Base-by-base conservation (phyloP, 768 basidiomycete genomes). In the Amanita pseudoporphyria region DNA sequence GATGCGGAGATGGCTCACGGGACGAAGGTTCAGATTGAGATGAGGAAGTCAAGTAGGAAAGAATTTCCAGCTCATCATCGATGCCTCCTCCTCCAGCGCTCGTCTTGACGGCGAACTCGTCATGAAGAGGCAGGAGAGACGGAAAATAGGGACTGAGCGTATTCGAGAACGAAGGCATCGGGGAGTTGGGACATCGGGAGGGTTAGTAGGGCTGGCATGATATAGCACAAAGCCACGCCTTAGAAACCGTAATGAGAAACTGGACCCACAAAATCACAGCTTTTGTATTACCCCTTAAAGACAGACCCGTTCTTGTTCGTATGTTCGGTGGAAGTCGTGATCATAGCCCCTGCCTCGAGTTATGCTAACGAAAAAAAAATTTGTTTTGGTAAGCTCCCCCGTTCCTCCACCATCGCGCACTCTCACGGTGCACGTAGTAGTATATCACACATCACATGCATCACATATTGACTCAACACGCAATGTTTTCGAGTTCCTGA, bases 261-360 rank as follows among this genome's bases (percentile, higher is more conserved):
- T 32, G 47, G 47, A 48, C 47, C 47, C 47, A 48, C 47, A 40
- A 21, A 48, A n/a, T 19, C 26, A 48, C 36, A 39, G 47, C 6
- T 39, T 48, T 38, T 19, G 44, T 33, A 12, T 38, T 24, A 37
- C 47, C 40, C 47, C 47, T 36, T 48, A 37, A 40, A 32, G 47
- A 6, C 38, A 22, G 42, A 16, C 28, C n/a, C 18, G 7, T 48
- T 48, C 38, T 48, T 48, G 18, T 22, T 37, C n/a, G 45, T 47
- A 37, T 35, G 33, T 37, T 35, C 45, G 35, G 37, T 28, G 21
- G 32, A 45, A n/a, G 28, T 39, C 24, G 16, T 26, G n/a, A n/a
- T n/a, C n/a, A n/a, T n/a, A n/a, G n/a, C n/a, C n/a, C 47, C 37
- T 40, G 47, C 47, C 47, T 48, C 47, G 47, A 22, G 36, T 48